Evolutionary conservation across 2,329 filamentous ascomycete species (phyloP), one percentile per base, ranked within the genome.

Genomic region (Incumbomyces lentus): DNA sequence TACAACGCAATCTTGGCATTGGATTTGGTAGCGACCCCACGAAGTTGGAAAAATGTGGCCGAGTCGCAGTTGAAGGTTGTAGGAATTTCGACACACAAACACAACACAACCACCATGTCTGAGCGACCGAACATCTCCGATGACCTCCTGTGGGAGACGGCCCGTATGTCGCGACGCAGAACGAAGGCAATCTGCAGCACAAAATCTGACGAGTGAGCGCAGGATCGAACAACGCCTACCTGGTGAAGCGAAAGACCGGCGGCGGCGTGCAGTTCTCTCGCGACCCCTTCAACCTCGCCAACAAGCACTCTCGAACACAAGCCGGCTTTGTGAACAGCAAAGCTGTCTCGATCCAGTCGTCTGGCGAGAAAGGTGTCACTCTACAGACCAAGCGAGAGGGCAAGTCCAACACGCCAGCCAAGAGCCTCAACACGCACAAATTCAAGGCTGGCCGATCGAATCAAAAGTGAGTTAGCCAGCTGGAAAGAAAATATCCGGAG

Each of bases 81-180:
- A 26, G 22, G 22, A 5, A 26, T 26, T 26, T 8, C 4, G 22
- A 26, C 22, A 26, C 22, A 26, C 22, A 26, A 8, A 26, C 22
- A 26, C 22, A 11, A 30, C 33, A 29, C 33, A 38, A 2, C 6
- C 26, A 40, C 35, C 18, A 57, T 56, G 54, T 52, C 63, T 63
- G 60, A 68, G 64, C 75, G 79, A 69, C 70, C 81, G 62, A 86
- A 88, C 76, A 76, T 94, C 66, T 93, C 88, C 69, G 72, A 82
- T 66, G 89, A 95, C 74, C 78, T 95, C 63, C 74, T 95, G 77
- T 96, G 90, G 90, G 84, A 90, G 79, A 74, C 93, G 70, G 82
- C 83, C 78, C 86, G 89, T 95, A 82, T 71, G 88, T 88, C 56
- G 52, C 51, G 14, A 41, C 52, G 22, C 22, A 26, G 22, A 26